These are phyloP conservation scores for Annulohypoxylon bovei DNA, from an alignment of 495 filamentous ascomycete species.

Conservation along the genomic window DNA sequence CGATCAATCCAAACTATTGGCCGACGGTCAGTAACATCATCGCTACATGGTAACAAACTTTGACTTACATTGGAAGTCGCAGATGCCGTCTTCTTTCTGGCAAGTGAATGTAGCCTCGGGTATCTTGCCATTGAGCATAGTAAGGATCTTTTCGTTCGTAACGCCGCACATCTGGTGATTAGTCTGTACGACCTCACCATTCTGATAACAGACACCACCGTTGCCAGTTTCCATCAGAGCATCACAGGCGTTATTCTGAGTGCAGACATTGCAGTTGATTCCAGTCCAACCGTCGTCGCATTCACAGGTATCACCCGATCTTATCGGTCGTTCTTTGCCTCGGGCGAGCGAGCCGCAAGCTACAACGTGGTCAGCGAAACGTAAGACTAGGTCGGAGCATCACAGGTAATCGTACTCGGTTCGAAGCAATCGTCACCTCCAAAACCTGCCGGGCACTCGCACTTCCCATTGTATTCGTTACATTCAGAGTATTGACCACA, in stretches of 20 bases:
- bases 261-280: constrained; percentile 98
- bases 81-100: constrained; percentile 73
- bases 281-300: constrained; percentile 97
- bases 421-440: constrained; percentile 90
- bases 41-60: background rate
- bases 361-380: constrained; percentile 45
- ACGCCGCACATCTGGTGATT: constrained; percentile 99
- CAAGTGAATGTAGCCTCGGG: constrained; percentile 96
- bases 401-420: constrained; percentile 63
- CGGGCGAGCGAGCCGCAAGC: constrained; percentile 89
- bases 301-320: constrained; percentile 74
- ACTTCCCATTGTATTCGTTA: constrained; percentile 88
- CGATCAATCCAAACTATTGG: constrained; percentile 88
- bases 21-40: constrained; percentile 49
- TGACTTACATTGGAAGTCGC: constrained; percentile 89
- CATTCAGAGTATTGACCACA: constrained; percentile 90
- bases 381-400: background rate
- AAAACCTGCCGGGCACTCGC: constrained; percentile 88
- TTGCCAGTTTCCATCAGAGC: constrained; percentile 80
- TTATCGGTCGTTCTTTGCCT: constrained; percentile 75
- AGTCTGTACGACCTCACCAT: constrained; percentile 88
- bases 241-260: constrained; percentile 81
- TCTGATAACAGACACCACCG: constrained; percentile 89
- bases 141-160: constrained; percentile 89
- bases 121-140: constrained; percentile 81